These are phyloP conservation scores for Amaranthus tricolor DNA, from an alignment of 179 eudicot genomes.

Conservation along the genomic window DNA sequence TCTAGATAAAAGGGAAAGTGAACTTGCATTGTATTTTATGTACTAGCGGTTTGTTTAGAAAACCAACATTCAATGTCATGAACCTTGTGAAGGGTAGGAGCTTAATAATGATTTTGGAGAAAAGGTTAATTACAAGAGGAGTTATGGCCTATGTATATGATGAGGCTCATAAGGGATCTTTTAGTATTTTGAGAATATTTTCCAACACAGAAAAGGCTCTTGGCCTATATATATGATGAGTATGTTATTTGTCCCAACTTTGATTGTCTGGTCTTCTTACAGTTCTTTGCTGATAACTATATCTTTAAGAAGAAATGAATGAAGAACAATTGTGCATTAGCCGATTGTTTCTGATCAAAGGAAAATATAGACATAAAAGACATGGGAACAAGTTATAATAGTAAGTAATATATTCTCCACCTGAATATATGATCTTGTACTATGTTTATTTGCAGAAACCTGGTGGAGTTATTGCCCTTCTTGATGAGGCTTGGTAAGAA, in stretches of 20 bases:
- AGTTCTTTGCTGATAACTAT: neutral
- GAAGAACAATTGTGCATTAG: neutral
- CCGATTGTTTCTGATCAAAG: neutral
- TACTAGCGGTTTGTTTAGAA: neutral
- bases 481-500: constrained; percentile 95
- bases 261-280: no score
- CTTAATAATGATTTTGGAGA: neutral
- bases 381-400: no score
- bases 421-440: constrained; percentile 2
- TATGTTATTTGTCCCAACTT: no score
- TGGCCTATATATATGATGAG: no score
- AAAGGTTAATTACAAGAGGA: neutral
- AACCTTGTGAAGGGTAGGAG: neutral
- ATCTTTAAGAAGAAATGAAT: neutral
- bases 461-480: constrained; percentile 89
- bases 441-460: constrained; percentile 66
- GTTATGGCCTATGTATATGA: neutral
- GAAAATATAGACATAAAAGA: neutral
- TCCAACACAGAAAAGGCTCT: no score
- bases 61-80: neutral
- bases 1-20: neutral
- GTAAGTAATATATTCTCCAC: no score
- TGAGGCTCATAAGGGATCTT: neutral
- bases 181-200: neutral
- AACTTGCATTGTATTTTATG: neutral